Base-by-base conservation (phyloP, 2,329 filamentous ascomycete species). In the Colletotrichum chlorophyti region DNA sequence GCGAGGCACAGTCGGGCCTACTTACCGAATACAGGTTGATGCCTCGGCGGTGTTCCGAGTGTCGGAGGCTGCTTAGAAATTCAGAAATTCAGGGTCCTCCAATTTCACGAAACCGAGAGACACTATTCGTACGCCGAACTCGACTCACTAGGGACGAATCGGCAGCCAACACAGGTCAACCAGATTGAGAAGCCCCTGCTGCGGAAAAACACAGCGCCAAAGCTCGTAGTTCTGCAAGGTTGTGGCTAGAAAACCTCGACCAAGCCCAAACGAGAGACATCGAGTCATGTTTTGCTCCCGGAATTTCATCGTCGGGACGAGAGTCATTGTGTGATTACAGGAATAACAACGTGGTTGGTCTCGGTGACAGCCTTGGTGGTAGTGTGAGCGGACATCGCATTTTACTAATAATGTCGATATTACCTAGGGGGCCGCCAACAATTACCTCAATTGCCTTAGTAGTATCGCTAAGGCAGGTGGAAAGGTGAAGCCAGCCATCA, bases 51-150 rank as follows among this genome's bases (percentile, higher is more conserved):
- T 29, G 31, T 49, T 59, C 50, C 55, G 55, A 55, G 43, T 24
- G 43, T 55, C 51, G 55, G 55, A 55, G 47, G 40, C 40, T 53
- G 57, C 57, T 60, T 60, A 57, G 45, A 60, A 60, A 60, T 60
- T 35, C 46, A 31, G 24, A 49, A n/a, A 21, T 49, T 40, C 27
- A 57, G 51, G 57, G 51, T 50, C 57, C 43, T 59, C n/a, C n/a
- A n/a, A n/a, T n/a, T 43, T 17, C 32, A 43, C 42, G 34, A 54
- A 43, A 42, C 42, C n/a, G n/a, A n/a, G n/a, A n/a, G n/a, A n/a
- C n/a, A n/a, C n/a, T n/a, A n/a, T n/a, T n/a, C n/a, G n/a, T n/a
- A n/a, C n/a, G n/a, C n/a, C n/a, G n/a, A n/a, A n/a, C n/a, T n/a
- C n/a, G n/a, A n/a, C n/a, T n/a, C n/a, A n/a, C n/a, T n/a, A n/a